These are phyloP conservation scores for Arthrobotrys conoides DNA, from an alignment of 2,329 filamentous ascomycete genomes.

Conservation along the genomic window DNA sequence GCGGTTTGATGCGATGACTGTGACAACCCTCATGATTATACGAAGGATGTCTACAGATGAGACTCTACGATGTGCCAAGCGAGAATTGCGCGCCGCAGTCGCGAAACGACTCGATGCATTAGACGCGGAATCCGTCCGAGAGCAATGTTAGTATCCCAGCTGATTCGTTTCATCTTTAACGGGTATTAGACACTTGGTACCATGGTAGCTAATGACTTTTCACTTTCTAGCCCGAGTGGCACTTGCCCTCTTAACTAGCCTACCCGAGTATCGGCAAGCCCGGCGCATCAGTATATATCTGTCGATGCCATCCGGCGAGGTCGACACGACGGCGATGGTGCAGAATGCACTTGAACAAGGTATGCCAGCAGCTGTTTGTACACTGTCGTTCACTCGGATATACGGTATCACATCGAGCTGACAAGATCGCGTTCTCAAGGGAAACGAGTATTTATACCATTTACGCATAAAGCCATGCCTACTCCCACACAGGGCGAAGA, in stretches of 20 bases:
- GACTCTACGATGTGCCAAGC: constrained; percentile 46
- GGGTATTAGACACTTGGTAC: background rate
- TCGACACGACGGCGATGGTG: constrained; percentile 86
- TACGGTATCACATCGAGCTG: background rate
- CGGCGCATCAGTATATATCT: constrained; percentile 86
- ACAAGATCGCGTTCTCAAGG: constrained; percentile 68
- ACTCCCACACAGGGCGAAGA: constrained; percentile 10
- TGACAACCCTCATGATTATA: constrained; percentile 21
- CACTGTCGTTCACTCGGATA: background rate
- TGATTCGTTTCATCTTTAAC: background rate
- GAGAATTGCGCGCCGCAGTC: constrained; percentile 34
- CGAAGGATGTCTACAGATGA: constrained; percentile 49
- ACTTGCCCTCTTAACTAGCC: constrained; percentile 40
- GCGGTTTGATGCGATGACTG: constrained; percentile 10
- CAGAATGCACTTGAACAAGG: constrained; percentile 77
- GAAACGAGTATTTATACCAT: constrained; percentile 93
- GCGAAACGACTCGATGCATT: constrained; percentile 28
- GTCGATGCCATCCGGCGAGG: constrained; percentile 89
- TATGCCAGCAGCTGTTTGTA: background rate
- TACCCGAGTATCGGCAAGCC: constrained; percentile 76
- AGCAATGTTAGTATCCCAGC: constrained; percentile 45
- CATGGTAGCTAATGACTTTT: background rate
- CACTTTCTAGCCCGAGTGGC: constrained; percentile 24
- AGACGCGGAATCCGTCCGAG: constrained; percentile 28
- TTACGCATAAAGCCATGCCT: constrained; percentile 74